Evolutionary conservation across 805 yeast genomes (phyloP).

Genomic region (Yarrowia keelungensis): DNA sequence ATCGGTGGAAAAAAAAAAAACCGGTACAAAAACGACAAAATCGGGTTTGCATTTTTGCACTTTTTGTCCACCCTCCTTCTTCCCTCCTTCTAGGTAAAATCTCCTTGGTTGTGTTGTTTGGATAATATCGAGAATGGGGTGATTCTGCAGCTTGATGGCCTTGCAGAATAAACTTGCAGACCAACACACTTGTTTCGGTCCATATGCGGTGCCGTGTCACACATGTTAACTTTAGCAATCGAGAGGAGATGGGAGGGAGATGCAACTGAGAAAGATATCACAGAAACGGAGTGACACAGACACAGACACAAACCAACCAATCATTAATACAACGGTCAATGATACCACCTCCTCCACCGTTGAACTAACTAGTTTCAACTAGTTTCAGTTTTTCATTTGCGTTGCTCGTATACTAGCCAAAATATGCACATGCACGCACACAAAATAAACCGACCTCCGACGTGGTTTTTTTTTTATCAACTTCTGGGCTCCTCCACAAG

Average conservation of each 20-base stretch:
- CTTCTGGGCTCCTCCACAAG: no score
- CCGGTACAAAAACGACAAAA: no score
- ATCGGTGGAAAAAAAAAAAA: no score
- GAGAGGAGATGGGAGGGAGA: neutral
- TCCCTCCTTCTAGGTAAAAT: no score
- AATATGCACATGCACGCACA: conserved; percentile 20
- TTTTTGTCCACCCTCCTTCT: no score
- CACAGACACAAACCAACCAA: no score
- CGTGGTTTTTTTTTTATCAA: no score
- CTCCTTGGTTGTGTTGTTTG: no score
- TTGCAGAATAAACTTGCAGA: conserved; percentile 1
- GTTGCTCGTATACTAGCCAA: conserved; percentile 34
- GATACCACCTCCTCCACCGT: neutral
- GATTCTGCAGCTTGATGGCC: conserved; percentile 32
- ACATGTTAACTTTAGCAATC: conserved; percentile 37
- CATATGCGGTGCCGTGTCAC: conserved; percentile 38
- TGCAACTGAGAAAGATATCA: no score
- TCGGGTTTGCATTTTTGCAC: no score
- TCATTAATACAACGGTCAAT: no score
- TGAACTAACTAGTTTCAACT: neutral
- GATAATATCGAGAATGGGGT: conserved; percentile 11
- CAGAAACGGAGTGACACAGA: no score
- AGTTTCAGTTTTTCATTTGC: neutral
- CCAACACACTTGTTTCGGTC: conserved; percentile 26
- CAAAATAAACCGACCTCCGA: conserved; percentile 26